Evolutionary conservation across 148 eudicot species (phyloP).

Genomic region (Nepenthes mirabilis): DNA sequence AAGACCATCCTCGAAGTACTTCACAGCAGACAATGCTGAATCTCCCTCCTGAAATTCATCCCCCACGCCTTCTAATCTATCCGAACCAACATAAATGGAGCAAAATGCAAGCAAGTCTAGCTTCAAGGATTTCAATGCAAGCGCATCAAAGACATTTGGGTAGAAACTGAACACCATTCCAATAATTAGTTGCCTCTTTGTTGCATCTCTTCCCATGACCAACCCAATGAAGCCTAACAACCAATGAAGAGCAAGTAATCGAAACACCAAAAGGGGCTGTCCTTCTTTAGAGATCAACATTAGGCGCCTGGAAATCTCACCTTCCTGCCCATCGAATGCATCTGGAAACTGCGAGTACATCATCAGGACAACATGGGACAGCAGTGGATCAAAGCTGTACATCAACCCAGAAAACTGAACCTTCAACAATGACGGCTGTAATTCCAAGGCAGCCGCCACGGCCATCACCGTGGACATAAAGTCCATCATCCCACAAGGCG

Average conservation of each 20-base stretch:
- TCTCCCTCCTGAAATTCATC: conserved; percentile 8
- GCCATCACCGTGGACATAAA: conserved; percentile 56
- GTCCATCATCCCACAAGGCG: conserved; percentile 63
- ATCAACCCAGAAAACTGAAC: conserved; percentile 84
- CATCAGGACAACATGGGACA: conserved; percentile 59
- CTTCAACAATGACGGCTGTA: conserved; percentile 76
- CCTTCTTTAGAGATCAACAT: conserved; percentile 48
- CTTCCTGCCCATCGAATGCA: conserved; percentile 59
- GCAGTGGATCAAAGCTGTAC: conserved; percentile 63
- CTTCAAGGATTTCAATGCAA: conserved; percentile 74
- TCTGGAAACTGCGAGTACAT: conserved; percentile 41
- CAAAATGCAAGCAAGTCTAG: conserved; percentile 70
- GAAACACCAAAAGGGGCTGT: conserved; percentile 56
- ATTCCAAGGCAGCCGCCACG: conserved; percentile 49
- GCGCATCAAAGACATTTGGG: conserved; percentile 77
- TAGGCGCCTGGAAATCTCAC: conserved; percentile 46
- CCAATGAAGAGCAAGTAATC: conserved; percentile 85
- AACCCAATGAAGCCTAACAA: conserved; percentile 42
- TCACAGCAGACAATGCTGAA: conserved; percentile 20
- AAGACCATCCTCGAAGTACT: conserved; percentile 53
- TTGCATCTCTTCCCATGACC: conserved; percentile 22
- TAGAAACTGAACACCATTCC: conserved; percentile 40
- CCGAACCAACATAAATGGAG: conserved; percentile 26
- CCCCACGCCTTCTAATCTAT: conserved; percentile 9
- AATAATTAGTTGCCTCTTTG: conserved; percentile 27